Evolutionary conservation across 305 asterid species (phyloP), one percentile per base, ranked within the genome.

Genomic region (Fraxinus angustifolia): DNA sequence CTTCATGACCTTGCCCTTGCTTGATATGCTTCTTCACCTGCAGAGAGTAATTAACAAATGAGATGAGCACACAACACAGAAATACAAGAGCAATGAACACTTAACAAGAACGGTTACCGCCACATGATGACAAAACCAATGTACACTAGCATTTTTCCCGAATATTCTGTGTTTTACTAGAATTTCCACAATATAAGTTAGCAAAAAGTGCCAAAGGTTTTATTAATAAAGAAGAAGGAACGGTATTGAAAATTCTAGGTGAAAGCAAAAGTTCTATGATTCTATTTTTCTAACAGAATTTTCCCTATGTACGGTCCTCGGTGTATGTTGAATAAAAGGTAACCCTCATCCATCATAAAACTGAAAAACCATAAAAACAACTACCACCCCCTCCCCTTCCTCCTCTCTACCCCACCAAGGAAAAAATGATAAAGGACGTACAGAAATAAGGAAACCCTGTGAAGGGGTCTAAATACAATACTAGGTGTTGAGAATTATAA

Each of bases 1-100:
- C 99, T 87, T 91, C 98, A 74, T 95, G 96, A 2, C 99, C 99
- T 88, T 95, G 98, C 45, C 98, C 97, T 85, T 93, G 99, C 89
- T 92, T 95, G 80, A 95, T 91, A 89, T 93, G 98, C 84, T 95
- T 95, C 89, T 94, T 95, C 80, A 95, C 98, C 98, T 95, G 92
- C 76, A 82, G 73, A 30, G 33, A 73, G 31, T 19, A 68, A 82
- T 8, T 26, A 70, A 56, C 76, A 56, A 80, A 58, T 11, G n/a
- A 80, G 70, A 30, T 70, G 6, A 14, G 72, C 65, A 34, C 21
- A 71, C 38, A 0, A 21, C 67, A 79, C 50, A n/a, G 4, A 21
- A 60, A 48, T 56, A 65, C 72, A 45, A 62, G 75, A 71, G 17
- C 40, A 45, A 16, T 42, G 50, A 42, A 2, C 12, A 17, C 71